Conservation (phyloP, 495 filamentous ascomycete genomes). For the Neurospora terricola region DNA sequence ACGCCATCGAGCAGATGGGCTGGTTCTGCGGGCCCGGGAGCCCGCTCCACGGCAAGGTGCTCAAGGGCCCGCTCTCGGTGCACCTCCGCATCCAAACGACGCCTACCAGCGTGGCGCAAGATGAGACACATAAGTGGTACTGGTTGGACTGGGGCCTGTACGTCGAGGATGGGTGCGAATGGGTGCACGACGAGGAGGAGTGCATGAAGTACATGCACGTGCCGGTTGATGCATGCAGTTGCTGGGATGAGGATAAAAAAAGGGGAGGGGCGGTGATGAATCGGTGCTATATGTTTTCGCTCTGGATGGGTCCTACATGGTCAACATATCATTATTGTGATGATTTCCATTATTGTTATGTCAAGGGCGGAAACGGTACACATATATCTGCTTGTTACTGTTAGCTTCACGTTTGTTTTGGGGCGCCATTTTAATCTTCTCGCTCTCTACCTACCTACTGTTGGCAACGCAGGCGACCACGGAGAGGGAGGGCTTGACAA, state of each 20-base stretch:
- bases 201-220: background rate
- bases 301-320: background rate
- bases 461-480: too few species aligned
- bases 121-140: background rate
- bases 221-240: background rate
- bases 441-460: too few species aligned
- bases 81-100: background rate
- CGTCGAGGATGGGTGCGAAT: background rate
- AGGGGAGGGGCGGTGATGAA: background rate
- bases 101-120: too few species aligned
- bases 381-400: too few species aligned
- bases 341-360: too few species aligned
- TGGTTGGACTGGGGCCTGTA: background rate
- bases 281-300: background rate
- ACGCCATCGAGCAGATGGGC: background rate
- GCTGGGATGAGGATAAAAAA: accelerated
- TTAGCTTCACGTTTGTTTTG: too few species aligned
- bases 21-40: background rate
- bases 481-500: too few species aligned
- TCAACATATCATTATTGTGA: too few species aligned
- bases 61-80: background rate
- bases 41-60: background rate
- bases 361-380: too few species aligned
- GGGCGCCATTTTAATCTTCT: too few species aligned
- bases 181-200: background rate